Conservation (phyloP, 495 filamentous ascomycete genomes). For the Tuber borchii region DNA sequence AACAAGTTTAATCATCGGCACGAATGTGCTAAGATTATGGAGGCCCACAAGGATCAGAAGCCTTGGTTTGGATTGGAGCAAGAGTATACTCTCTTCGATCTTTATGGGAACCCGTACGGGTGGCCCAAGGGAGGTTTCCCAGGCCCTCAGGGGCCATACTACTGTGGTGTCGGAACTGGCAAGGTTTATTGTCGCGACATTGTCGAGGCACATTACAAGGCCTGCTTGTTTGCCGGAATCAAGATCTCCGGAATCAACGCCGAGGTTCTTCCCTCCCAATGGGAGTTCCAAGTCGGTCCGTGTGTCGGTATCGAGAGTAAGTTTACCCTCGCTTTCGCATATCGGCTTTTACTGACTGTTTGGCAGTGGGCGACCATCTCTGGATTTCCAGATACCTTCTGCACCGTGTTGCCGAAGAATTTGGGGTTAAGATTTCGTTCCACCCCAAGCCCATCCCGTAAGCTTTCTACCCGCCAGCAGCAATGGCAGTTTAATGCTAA, state of each 20-base stretch:
- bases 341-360: conserved; percentile 34
- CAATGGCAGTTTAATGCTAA: conserved; percentile 10
- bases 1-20: conserved; percentile 99
- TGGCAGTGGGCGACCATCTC: conserved; percentile 84
- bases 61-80: conserved; percentile 99
- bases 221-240: conserved; percentile 83
- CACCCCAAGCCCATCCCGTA: conserved; percentile 91
- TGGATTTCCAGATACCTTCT: conserved; percentile 97
- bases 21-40: conserved; percentile 80
- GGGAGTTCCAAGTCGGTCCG: conserved; percentile 98
- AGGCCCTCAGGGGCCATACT: conserved; percentile 95
- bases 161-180: conserved; percentile 96
- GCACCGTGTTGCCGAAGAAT: conserved; percentile 92
- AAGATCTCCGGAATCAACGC: conserved; percentile 98
- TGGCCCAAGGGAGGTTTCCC: conserved; percentile 97
- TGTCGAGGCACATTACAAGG: conserved; percentile 97
- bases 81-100: conserved; percentile 89
- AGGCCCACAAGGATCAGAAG: conserved; percentile 69
- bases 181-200: conserved; percentile 98
- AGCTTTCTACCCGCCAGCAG: not conserved
- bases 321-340: conserved; percentile 34
- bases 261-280: conserved; percentile 97
- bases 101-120: conserved; percentile 80
- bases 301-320: conserved; percentile 79
- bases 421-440: conserved; percentile 92